Base-by-base conservation (phyloP, 1,284 basidiomycete genomes). In the Afroboletus lepidellus region DNA sequence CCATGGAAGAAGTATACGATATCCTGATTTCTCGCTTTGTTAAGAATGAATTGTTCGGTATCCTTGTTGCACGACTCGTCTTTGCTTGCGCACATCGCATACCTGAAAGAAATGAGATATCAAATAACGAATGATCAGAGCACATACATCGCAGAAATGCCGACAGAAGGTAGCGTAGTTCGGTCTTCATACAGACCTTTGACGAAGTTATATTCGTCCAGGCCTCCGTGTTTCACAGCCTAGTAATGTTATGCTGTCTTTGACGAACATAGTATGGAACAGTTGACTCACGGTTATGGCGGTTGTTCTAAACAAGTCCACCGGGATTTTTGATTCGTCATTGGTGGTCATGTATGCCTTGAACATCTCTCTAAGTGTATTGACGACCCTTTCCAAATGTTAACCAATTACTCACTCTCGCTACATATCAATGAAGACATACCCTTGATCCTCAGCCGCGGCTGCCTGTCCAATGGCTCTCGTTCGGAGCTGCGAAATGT, bases 311-410 rank as follows among this genome's bases (percentile, higher is more conserved):
- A 86, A 79, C 45, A 94, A 70, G 70, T 94, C 91, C 21, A 83
- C 77, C 8, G 93, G 91, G 58, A 98, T 93, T 50, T 72, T 77
- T 5, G 85, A 87, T 59, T 90, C 85, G 62, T 97, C 91, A 15
- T 82, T 82, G 23, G 83, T 88, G 58, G 83, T 77, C 57, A 90
- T 70, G 68, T 86, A 91, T 33, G 82, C 74, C 42, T 77, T 74
- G 74, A 98, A 98, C 53, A 92, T 85, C 43, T 74, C 72, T 64
- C 79, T 78, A 52, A 96, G 77, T 69, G 93, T 90, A 48, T 79
- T 75, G 51, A 94, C 70, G 23, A 92, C 89, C 45, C 88, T 91
- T 55, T 8, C 33, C 20, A 43, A 6, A 46, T 24, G 42, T 50
- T 38, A 57, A 41, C 20, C 24, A 8, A 41, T 23, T 30, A 30